phyloP scores from a whole-genome alignment of 2,329 filamentous ascomycete genomes.

The Ascochyta rabiei region DNA sequence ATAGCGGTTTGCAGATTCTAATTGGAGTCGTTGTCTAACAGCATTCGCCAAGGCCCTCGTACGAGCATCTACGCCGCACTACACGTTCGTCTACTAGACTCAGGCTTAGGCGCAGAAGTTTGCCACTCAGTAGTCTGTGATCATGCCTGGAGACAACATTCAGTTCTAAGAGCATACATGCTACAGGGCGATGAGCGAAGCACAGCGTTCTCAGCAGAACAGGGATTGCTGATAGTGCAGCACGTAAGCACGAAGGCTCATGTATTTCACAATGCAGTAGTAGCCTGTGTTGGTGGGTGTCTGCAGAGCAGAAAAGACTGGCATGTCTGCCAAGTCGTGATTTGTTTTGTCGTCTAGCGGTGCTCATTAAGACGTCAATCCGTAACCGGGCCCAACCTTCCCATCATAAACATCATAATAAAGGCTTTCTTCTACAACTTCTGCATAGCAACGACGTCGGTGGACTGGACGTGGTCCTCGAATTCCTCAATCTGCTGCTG shows the following conservation, averaged over 20 bases:
- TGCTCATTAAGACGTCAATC: slow-evolving; percentile 44
- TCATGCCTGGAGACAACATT: too few species aligned
- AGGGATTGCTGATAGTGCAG: background rate
- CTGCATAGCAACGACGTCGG: slow-evolving; percentile 74
- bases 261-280: background rate
- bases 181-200: too few species aligned
- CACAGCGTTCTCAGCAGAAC: background rate
- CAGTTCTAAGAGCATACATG: too few species aligned
- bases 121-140: background rate
- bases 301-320: slow-evolving; percentile 25
- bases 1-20: too few species aligned
- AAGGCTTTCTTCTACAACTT: slow-evolving; percentile 46
- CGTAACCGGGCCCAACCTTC: slow-evolving; percentile 29
- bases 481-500: slow-evolving; percentile 83
- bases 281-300: slow-evolving; percentile 5
- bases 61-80: background rate
- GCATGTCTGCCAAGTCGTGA: slow-evolving; percentile 33
- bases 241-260: background rate
- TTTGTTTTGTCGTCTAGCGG: slow-evolving; percentile 36
- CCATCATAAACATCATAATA: slow-evolving; percentile 32
- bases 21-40: background rate
- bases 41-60: background rate
- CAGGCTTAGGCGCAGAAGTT: background rate
- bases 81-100: background rate
- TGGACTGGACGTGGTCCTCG: slow-evolving; percentile 96